A percentile compares a stretch with the other conserved stretches of the same genome.
Evolutionary conservation across 2,329 filamentous ascomycete species (phyloP).

Genomic region (Rutstroemia sp.): DNA sequence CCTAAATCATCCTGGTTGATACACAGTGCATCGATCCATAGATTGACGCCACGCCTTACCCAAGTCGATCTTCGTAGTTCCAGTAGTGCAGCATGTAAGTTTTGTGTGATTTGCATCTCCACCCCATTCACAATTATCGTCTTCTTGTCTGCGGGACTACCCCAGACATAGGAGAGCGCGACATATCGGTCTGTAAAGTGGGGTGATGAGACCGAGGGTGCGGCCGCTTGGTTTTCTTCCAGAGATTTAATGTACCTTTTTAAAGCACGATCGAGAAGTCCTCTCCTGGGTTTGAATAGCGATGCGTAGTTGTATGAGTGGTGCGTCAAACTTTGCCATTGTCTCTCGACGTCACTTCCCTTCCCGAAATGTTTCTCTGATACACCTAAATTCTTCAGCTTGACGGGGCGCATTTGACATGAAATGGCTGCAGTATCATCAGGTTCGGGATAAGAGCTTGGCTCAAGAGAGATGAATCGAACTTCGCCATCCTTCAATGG

Average conservation of each 20-base stretch:
- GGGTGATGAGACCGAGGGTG: background rate
- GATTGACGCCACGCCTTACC: background rate
- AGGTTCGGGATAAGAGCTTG: background rate
- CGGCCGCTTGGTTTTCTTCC: background rate
- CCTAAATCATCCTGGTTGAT: conserved; percentile 12
- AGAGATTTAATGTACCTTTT: background rate
- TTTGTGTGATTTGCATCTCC: background rate
- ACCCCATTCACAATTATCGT: conserved; percentile 1
- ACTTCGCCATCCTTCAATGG: background rate
- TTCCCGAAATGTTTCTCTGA: background rate
- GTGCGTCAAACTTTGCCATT: background rate
- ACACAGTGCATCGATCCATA: conserved; percentile 11
- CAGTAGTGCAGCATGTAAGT: background rate
- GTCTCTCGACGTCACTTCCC: background rate
- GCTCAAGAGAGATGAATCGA: conserved; percentile 1
- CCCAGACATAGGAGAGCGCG: conserved; percentile 6
- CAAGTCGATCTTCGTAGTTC: background rate
- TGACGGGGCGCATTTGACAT: background rate
- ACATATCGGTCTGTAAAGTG: conserved; percentile 3
- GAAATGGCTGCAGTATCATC: background rate
- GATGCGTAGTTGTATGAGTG: background rate
- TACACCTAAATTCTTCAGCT: background rate
- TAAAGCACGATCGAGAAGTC: background rate
- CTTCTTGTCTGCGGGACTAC: background rate
- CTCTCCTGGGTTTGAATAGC: background rate